These are phyloP conservation scores for Ambrosiella beaveri DNA, from an alignment of 2,329 filamentous ascomycete genomes.

Conservation along the genomic window DNA sequence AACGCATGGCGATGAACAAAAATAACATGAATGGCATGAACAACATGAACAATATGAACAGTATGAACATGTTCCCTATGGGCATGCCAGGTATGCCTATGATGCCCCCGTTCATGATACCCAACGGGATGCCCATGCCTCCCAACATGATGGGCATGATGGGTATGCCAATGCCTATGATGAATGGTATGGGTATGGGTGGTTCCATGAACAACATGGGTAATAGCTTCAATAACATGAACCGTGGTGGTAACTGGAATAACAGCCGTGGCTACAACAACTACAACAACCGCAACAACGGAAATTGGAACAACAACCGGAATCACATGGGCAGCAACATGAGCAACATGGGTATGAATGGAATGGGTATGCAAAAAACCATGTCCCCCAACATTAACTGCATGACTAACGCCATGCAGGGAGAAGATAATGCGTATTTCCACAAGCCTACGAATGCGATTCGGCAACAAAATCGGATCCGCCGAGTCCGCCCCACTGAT, in stretches of 20 bases:
- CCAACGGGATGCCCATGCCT: conserved; percentile 15
- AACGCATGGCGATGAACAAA: conserved; percentile 26
- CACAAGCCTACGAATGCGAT: conserved; percentile 91
- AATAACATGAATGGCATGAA: conserved; percentile 21
- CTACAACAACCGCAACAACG: conserved; percentile 17
- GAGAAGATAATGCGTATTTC: conserved; percentile 81
- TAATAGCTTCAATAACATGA: conserved; percentile 10
- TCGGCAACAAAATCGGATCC: conserved; percentile 66
- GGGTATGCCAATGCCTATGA: conserved; percentile 19
- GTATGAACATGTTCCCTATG: conserved; percentile 26
- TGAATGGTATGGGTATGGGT: conserved; percentile 10
- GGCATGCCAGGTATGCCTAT: conserved; percentile 25
- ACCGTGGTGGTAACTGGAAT: neutral
- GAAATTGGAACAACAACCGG: conserved; percentile 3
- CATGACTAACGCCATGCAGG: conserved; percentile 14
- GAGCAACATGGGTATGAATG: conserved; percentile 21
- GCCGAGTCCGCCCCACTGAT: conserved; percentile 70
- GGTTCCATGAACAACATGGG: conserved; percentile 5
- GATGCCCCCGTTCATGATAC: conserved; percentile 13
- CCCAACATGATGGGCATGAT: conserved; percentile 20
- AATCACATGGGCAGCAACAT: conserved; percentile 6
- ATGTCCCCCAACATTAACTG: conserved; percentile 12
- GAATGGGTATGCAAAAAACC: conserved; percentile 16
- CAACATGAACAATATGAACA: conserved; percentile 24
- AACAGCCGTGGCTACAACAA: conserved; percentile 14